Evolutionary conservation across 2,329 filamentous ascomycete species (phyloP).

Genomic region (Clonostachys byssicola): DNA sequence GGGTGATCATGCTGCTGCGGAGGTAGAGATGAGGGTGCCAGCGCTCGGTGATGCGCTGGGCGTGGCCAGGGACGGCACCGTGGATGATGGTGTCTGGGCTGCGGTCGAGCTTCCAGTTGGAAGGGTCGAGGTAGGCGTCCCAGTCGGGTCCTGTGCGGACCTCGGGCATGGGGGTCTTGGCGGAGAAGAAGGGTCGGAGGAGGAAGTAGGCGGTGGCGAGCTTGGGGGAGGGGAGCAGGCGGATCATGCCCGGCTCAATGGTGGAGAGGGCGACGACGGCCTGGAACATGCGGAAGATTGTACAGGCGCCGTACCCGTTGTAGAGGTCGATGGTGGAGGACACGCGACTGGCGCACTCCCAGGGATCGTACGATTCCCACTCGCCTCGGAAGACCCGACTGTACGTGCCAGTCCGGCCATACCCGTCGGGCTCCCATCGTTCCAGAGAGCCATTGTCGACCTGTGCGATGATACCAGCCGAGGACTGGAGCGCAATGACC

Average conservation of each 20-base stretch:
- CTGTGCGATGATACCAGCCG: conserved; percentile 55
- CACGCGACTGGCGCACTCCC: conserved; percentile 48
- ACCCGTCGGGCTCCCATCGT: conserved; percentile 67
- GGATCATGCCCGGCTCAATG: conserved; percentile 64
- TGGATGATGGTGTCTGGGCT: conserved; percentile 53
- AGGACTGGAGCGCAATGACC: conserved; percentile 34
- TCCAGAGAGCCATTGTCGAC: conserved; percentile 69
- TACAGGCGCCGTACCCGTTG: conserved; percentile 53
- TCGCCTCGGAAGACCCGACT: conserved; percentile 46
- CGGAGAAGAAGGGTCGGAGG: conserved; percentile 52
- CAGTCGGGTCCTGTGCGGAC: conserved; percentile 33
- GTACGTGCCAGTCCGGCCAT: conserved; percentile 54
- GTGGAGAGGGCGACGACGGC: conserved; percentile 50
- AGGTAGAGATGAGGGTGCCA: conserved; percentile 55
- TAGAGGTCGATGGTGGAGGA: conserved; percentile 51
- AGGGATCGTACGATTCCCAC: conserved; percentile 53
- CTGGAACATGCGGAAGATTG: conserved; percentile 56
- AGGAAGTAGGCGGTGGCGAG: conserved; percentile 75
- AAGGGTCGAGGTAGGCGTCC: conserved; percentile 44
- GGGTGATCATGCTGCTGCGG: conserved; percentile 47
- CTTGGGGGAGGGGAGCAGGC: conserved; percentile 68
- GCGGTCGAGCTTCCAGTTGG: conserved; percentile 38
- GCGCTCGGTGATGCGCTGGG: conserved; percentile 51
- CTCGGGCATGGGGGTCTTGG: conserved; percentile 35
- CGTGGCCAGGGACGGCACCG: conserved; percentile 53